These are phyloP conservation scores for Uromyces viciae-fabae DNA, from an alignment of 1,284 basidiomycete species.

Conservation along the genomic window DNA sequence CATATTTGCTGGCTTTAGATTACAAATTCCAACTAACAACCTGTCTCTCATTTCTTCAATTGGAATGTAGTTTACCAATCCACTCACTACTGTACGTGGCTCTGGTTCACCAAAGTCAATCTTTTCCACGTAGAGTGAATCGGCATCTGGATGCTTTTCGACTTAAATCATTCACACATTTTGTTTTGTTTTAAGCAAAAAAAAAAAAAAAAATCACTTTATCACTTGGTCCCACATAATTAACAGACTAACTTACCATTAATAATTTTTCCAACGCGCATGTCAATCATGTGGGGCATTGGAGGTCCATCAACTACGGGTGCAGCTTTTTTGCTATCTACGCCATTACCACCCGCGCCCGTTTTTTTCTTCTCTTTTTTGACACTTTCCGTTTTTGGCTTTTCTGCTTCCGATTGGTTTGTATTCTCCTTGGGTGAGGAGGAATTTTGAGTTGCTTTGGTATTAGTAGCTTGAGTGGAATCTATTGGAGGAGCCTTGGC, in stretches of 20 bases:
- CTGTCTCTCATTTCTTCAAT: constrained; percentile 86
- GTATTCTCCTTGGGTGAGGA: constrained; percentile 11
- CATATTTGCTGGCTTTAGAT: constrained; percentile 92
- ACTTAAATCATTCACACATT: too few species aligned
- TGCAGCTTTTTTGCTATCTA: constrained; percentile 54
- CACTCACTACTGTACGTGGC: constrained; percentile 87
- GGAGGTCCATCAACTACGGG: constrained; percentile 69
- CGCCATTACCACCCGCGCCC: constrained; percentile 56
- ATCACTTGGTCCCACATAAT: background rate
- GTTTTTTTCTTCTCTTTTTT: constrained; percentile 58
- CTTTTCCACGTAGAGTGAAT: constrained; percentile 87
- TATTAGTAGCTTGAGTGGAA: background rate
- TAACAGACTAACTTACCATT: constrained; percentile 63
- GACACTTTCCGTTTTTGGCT: constrained; percentile 54
- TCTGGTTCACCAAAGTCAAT: constrained; percentile 90
- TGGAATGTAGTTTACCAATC: constrained; percentile 87
- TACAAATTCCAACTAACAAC: constrained; percentile 82
- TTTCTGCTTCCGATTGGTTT: constrained; percentile 29
- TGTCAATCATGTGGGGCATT: constrained; percentile 85
- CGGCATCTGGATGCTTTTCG: constrained; percentile 88
- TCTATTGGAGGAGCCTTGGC: constrained; percentile 49
- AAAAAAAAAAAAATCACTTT: too few species aligned
- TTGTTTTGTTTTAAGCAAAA: too few species aligned
- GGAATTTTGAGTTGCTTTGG: background rate
- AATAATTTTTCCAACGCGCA: constrained; percentile 74